Conservation (phyloP, 306 rosid species). For the Acmispon strigosus region DNA sequence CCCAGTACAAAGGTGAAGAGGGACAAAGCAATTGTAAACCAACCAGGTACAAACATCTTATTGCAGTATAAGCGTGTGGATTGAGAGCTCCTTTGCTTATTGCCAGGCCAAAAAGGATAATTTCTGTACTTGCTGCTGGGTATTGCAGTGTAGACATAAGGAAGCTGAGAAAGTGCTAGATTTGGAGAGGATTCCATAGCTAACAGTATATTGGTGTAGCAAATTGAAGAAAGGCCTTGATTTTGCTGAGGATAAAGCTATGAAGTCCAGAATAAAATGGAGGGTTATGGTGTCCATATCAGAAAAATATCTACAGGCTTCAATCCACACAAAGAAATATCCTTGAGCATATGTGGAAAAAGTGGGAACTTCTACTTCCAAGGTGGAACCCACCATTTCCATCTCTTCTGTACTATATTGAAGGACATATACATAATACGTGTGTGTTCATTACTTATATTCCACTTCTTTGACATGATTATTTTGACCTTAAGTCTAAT, state of each 20-base stretch:
- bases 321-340: constrained; percentile 30
- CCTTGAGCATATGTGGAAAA: constrained; percentile 21
- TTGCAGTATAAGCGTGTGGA: constrained; percentile 53
- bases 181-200: constrained; percentile 62
- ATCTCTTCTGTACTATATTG: neutral
- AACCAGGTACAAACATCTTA: constrained; percentile 93
- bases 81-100: constrained; percentile 28
- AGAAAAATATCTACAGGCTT: constrained; percentile 33
- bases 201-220: neutral
- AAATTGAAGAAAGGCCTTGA: neutral
- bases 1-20: neutral
- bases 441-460: too few species aligned
- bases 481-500: neutral
- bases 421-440: neutral
- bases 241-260: neutral
- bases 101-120: constrained; percentile 35
- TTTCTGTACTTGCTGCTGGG: constrained; percentile 22
- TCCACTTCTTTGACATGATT: too few species aligned
- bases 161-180: constrained; percentile 42
- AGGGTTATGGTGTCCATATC: neutral
- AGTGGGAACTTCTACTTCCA: neutral
- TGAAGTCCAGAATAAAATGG: neutral
- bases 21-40: constrained; percentile 26
- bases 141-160: constrained; percentile 44
- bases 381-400: constrained; percentile 24